Base-by-base conservation (phyloP, 2,329 filamentous ascomycete species). In the Fusarium scirpi region DNA sequence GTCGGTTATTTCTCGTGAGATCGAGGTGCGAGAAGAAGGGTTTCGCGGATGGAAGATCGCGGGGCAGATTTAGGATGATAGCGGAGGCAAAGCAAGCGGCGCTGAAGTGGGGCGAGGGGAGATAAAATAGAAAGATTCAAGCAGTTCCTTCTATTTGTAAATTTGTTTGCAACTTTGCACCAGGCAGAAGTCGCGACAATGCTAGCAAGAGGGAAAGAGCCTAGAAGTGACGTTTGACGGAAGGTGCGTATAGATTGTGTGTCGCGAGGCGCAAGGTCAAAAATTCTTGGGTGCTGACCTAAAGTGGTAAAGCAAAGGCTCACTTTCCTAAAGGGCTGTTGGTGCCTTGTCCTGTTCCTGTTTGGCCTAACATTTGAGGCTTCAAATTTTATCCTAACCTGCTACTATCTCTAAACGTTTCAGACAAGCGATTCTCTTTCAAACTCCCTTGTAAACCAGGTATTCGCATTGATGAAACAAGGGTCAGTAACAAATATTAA, bases 101-200 rank as follows among this genome's bases (percentile, higher is more conserved):
- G 58, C 62, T 52, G 67, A 58, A 58, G 67, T 67, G 73, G 67
- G 60, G 64, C 68, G 45, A 66, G 45, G 24, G 40, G 38, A 57
- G 59, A 65, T 67, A 68, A 70, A 70, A 60, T 65, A 67, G 65
- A 55, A 71, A 71, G 72, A 68, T 63, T 76, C 65, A 68, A 76
- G 69, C 76, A 72, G 60, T 76, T 76, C 74, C 71, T 77, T 72
- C 63, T 56, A 48, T 61, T 67, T 45, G 56, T 55, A 40, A 55
- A 55, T 44, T 57, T 45, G 59, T 58, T 65, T 66, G 60, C 69
- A 74, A 79, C 75, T 78, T 80, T 82, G 80, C 80, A 69, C 80
- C 80, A 81, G 80, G 80, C 80, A 82, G 81, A 74, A 74, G 58
- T 73, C 52, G 61, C 59, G 58, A 64, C 61, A 40, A 46, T 40